Evolutionary conservation across 2,329 filamentous ascomycete genomes (phyloP).

Genomic region (Aspergillus sclerotialis): DNA sequence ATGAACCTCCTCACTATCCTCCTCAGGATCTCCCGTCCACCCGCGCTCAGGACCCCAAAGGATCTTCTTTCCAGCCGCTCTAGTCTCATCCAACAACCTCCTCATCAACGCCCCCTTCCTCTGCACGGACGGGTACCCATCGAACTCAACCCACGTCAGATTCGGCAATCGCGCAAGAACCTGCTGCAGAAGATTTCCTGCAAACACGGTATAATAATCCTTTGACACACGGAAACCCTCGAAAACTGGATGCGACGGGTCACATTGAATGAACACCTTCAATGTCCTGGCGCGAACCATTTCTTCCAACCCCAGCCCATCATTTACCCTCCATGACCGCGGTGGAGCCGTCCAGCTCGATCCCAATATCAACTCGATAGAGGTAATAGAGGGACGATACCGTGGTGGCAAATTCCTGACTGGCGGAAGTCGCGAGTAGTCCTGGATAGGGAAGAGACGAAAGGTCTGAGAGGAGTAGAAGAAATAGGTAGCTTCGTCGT

Average conservation of each 20-base stretch:
- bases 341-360: conserved; percentile 54
- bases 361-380: conserved; percentile 51
- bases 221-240: conserved; percentile 51
- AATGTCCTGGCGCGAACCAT: conserved; percentile 42
- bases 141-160: conserved; percentile 48
- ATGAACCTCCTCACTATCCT: conserved; percentile 9
- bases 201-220: conserved; percentile 53
- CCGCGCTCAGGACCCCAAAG: conserved; percentile 34
- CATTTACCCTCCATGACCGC: conserved; percentile 46
- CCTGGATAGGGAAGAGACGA: conserved; percentile 47
- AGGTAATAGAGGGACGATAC: conserved; percentile 46
- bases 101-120: conserved; percentile 45
- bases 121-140: conserved; percentile 49
- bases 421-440: conserved; percentile 38
- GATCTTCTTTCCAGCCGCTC: conserved; percentile 26
- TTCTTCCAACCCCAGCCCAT: conserved; percentile 43
- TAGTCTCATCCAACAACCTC: conserved; percentile 36
- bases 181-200: conserved; percentile 41
- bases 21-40: conserved; percentile 27
- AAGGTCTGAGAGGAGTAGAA: conserved; percentile 49
- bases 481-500: conserved; percentile 44
- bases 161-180: conserved; percentile 45
- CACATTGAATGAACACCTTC: conserved; percentile 52
- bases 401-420: conserved; percentile 44
- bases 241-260: conserved; percentile 49